phyloP scores from a whole-genome alignment of 2,329 filamentous ascomycete species.

The Xylogone sp. region DNA sequence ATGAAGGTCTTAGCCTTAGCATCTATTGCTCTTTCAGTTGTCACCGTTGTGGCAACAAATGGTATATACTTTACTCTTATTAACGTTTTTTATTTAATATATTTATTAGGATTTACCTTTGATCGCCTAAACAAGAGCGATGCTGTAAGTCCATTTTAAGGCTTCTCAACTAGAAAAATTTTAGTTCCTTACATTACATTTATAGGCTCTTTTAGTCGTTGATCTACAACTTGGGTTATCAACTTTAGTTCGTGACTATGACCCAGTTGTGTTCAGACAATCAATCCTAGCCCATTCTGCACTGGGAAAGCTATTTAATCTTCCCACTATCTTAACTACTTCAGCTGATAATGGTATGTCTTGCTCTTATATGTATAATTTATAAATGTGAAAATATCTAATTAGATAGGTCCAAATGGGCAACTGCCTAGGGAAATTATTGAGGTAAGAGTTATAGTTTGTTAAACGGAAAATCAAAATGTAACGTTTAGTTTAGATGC shows the following conservation, averaged over 20 bases:
- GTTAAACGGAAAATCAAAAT: background rate
- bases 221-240: conserved; percentile 59
- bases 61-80: conserved; percentile 9
- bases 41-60: conserved; percentile 13
- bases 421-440: conserved; percentile 66
- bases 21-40: conserved; percentile 12
- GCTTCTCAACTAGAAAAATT: background rate
- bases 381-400: background rate
- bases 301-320: conserved; percentile 60
- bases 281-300: conserved; percentile 66
- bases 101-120: conserved; percentile 21
- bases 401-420: conserved; percentile 61
- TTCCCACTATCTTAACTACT: conserved; percentile 68
- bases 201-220: conserved; percentile 51
- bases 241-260: conserved; percentile 60
- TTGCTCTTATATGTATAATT: background rate
- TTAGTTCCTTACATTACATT: background rate
- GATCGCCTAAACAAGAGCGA: conserved; percentile 31
- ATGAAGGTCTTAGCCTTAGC: conserved; percentile 23
- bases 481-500: conserved; percentile 35
- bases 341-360: conserved; percentile 55
- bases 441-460: conserved; percentile 30
- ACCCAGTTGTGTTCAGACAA: conserved; percentile 60
- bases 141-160: conserved; percentile 13
- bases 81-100: conserved; percentile 5